Conservation (phyloP, 306 rosid species). For the Alnus rubra region DNA sequence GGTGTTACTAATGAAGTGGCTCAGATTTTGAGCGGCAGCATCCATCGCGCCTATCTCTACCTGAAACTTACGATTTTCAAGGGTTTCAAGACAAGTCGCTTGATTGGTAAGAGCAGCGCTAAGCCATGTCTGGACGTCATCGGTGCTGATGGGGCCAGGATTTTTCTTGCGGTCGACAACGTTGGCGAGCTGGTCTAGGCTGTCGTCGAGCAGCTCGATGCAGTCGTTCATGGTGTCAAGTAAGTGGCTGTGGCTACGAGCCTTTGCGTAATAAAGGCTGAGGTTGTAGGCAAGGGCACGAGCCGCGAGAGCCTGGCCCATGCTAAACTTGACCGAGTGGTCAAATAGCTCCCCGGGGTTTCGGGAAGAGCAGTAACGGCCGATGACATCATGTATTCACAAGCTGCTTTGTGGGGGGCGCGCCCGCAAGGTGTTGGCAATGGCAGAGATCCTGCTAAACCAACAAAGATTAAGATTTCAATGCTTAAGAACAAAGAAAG, state of each 20-base stretch:
- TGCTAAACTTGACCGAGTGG: slow-evolving; percentile 24
- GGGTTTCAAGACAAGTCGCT: slow-evolving; percentile 37
- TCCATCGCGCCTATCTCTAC: slow-evolving; percentile 14
- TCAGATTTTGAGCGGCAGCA: slow-evolving; percentile 2
- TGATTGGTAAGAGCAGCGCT: slow-evolving; percentile 45
- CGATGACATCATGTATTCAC: slow-evolving; percentile 27
- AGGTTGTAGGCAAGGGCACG: slow-evolving; percentile 30
- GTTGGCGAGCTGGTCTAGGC: slow-evolving; percentile 31
- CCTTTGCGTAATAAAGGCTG: neutral
- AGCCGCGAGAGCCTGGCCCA: slow-evolving; percentile 18
- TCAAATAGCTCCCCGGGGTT: slow-evolving; percentile 16
- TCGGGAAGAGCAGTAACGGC: neutral
- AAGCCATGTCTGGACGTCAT: slow-evolving; percentile 40
- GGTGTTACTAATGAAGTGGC: slow-evolving; percentile 23
- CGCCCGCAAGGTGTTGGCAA: slow-evolving; percentile 14
- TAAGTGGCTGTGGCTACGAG: neutral
- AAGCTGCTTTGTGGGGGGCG: slow-evolving; percentile 22
- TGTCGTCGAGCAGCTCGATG: slow-evolving; percentile 37
- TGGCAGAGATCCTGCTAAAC: too few relatives aligned
- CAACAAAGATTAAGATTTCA: neutral
- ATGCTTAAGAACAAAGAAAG: neutral
- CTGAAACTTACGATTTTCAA: neutral
- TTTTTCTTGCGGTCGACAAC: neutral
- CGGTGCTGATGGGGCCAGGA: neutral
- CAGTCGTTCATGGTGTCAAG: slow-evolving; percentile 27